Evolutionary conservation across 179 eudicot species (phyloP).

Genomic region (Beta lomatogona): DNA sequence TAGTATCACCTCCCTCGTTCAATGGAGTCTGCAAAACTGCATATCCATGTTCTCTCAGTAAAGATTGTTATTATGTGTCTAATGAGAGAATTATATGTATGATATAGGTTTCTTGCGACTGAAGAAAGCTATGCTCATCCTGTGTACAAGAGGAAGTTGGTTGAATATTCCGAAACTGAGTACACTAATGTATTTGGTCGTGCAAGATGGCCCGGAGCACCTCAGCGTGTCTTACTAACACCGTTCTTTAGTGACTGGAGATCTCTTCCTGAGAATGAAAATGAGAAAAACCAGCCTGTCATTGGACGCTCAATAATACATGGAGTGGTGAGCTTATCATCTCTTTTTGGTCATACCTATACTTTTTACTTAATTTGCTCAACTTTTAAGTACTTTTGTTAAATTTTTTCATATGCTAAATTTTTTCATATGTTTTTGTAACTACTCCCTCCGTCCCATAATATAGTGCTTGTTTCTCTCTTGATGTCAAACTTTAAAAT

Average conservation of each 20-base stretch:
- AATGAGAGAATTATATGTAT: not conserved
- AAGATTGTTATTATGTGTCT: not conserved
- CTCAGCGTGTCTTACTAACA: conserved; percentile 73
- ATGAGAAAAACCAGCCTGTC: conserved; percentile 75
- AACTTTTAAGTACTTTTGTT: too few relatives aligned
- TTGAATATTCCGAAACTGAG: conserved; percentile 66
- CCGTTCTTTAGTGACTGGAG: conserved; percentile 69
- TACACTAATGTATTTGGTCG: conserved; percentile 84
- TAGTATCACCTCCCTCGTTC: not conserved
- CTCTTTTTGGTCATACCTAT: not conserved
- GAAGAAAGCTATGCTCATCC: conserved; percentile 92
- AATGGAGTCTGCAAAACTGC: not conserved
- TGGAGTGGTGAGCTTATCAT: conserved; percentile 51
- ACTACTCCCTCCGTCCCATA: too few relatives aligned
- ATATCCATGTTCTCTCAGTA: not conserved
- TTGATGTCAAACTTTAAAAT: too few relatives aligned
- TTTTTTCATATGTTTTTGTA: too few relatives aligned
- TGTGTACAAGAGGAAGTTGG: conserved; percentile 68
- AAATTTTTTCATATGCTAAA: too few relatives aligned
- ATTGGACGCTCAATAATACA: conserved; percentile 80
- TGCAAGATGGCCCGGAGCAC: conserved; percentile 96
- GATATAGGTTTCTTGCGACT: conserved; percentile 71
- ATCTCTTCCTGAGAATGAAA: conserved; percentile 59
- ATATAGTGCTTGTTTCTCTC: too few relatives aligned
- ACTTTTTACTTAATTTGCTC: too few relatives aligned